Percentiles rank a stretch among this genome's conserved stretches.
phyloP scores from a whole-genome alignment of 2,329 filamentous ascomycete species.

The Cladophialophora chaetospira region DNA sequence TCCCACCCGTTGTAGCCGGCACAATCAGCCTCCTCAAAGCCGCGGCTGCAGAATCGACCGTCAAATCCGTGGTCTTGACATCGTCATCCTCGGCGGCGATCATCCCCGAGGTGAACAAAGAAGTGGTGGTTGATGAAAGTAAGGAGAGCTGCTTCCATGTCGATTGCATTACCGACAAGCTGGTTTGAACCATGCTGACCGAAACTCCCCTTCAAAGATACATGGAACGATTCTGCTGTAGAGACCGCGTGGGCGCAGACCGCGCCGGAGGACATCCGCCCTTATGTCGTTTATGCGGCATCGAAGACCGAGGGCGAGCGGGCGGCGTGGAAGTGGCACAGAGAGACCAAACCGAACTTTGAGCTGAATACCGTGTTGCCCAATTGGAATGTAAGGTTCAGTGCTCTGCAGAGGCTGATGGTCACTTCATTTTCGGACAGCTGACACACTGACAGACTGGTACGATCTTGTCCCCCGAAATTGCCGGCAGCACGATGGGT shows the following conservation, averaged over 20 bases:
- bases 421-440: not conserved
- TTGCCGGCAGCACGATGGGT: conserved; percentile 15
- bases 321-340: conserved; percentile 43
- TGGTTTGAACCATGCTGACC: not conserved
- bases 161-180: not conserved
- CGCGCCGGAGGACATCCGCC: conserved; percentile 36
- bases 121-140: not conserved
- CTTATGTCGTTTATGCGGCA: conserved; percentile 40
- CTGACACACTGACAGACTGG: not conserved
- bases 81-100: not conserved
- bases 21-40: conserved; percentile 5
- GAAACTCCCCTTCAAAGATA: too few species aligned
- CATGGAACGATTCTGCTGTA: conserved; percentile 41
- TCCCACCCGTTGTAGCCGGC: conserved; percentile 33
- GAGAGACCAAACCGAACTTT: conserved; percentile 36
- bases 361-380: conserved; percentile 33
- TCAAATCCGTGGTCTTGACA: conserved; percentile 35
- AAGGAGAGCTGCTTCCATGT: not conserved
- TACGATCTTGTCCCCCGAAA: conserved; percentile 10
- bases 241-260: conserved; percentile 40
- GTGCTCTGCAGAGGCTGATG: not conserved
- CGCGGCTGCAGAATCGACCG: conserved; percentile 24
- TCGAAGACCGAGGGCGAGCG: conserved; percentile 45
- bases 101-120: not conserved
- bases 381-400: conserved; percentile 7